Evolutionary conservation across 2,329 filamentous ascomycete genomes (phyloP).

Genomic region (Diaporthe amygdali): DNA sequence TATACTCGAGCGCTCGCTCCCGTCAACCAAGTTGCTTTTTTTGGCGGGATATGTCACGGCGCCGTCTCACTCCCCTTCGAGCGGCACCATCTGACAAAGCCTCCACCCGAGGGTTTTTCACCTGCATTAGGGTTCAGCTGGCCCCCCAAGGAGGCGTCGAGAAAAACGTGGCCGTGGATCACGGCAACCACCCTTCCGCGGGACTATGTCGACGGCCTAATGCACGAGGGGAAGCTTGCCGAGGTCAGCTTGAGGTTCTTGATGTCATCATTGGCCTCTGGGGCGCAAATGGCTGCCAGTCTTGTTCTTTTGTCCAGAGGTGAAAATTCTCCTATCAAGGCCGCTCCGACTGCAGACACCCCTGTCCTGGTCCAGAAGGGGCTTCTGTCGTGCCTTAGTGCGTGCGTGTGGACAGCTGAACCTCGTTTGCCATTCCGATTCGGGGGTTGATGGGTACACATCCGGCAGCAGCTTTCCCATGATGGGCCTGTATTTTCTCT

Average conservation of each 20-base stretch:
- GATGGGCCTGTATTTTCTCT: neutral
- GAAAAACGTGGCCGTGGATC: conserved; percentile 21
- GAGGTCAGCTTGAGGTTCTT: conserved; percentile 6
- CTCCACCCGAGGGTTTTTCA: neutral
- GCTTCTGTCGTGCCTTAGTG: conserved; percentile 25
- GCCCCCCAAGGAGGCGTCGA: neutral
- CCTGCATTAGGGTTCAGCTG: conserved; percentile 14
- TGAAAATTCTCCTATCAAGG: conserved; percentile 7
- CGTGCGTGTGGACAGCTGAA: conserved; percentile 23
- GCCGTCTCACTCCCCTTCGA: neutral
- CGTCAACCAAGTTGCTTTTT: neutral
- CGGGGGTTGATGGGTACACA: conserved; percentile 11
- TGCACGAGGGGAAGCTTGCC: conserved; percentile 1
- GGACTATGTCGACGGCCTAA: conserved; percentile 5
- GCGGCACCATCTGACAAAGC: neutral
- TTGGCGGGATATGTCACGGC: neutral
- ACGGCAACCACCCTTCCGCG: neutral
- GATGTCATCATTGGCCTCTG: conserved; percentile 2
- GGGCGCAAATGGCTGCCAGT: conserved; percentile 5
- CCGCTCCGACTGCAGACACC: conserved; percentile 12
- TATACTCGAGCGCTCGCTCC: conserved; percentile 5
- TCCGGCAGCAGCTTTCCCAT: conserved; percentile 17
- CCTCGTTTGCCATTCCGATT: conserved; percentile 20
- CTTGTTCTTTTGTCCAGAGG: conserved; percentile 3
- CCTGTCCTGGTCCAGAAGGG: conserved; percentile 21